phyloP scores from a whole-genome alignment of 176 grass and related monocot species.

The Alopecurus myosuroides region DNA sequence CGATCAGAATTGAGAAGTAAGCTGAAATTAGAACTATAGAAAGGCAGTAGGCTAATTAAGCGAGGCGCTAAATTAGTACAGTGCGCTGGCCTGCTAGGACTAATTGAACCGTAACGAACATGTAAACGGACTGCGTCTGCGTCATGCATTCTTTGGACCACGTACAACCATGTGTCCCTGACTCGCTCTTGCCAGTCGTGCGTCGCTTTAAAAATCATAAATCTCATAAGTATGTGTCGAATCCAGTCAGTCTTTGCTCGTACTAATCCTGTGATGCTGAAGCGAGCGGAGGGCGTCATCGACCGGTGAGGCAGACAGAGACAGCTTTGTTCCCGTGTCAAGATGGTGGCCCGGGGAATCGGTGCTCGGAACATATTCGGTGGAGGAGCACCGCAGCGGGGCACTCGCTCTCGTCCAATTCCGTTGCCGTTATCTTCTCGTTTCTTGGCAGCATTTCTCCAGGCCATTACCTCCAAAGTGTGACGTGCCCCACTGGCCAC shows the following conservation, averaged over 20 bases:
- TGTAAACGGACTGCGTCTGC: no score
- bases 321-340: background rate
- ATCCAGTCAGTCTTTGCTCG: background rate
- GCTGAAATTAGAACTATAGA: no score
- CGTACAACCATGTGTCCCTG: background rate
- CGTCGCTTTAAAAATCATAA: background rate
- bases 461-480: background rate
- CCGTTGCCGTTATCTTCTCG: background rate
- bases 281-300: no score
- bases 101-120: no score
- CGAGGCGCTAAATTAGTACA: no score
- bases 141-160: background rate
- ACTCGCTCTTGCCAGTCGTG: background rate
- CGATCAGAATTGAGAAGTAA: no score
- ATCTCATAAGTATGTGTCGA: background rate
- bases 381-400: background rate
- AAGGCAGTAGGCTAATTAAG: no score
- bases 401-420: background rate
- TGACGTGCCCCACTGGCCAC: background rate
- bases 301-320: no score
- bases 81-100: no score
- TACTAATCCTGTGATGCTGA: background rate
- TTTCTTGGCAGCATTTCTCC: background rate
- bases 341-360: background rate
- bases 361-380: background rate